Evolutionary conservation across 192 early-diverging fungal genomes (phyloP).

Genomic region (Entomortierella lignicola): DNA sequence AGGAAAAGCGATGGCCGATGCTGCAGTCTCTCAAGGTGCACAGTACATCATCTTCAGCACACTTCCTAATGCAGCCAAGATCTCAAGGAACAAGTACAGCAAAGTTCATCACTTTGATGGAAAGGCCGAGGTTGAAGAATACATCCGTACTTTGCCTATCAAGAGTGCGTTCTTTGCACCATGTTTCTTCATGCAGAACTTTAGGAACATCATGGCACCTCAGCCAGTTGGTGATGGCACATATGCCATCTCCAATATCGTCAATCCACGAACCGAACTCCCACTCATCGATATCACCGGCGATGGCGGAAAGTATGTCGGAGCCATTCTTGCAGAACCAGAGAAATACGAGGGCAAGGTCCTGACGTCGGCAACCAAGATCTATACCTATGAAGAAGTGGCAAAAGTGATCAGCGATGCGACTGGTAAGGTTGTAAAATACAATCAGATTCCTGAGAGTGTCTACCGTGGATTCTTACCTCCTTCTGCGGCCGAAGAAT

Average conservation of each 20-base stretch:
- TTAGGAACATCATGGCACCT: background rate
- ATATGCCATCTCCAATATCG: constrained; percentile 9
- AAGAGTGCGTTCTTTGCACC: constrained; percentile 29
- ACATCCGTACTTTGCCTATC: constrained; percentile 21
- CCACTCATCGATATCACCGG: background rate
- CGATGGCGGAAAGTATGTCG: constrained; percentile 19
- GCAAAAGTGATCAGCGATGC: no score
- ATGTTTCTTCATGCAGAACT: constrained; percentile 21
- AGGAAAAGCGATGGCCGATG: constrained; percentile 16
- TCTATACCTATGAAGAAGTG: no score
- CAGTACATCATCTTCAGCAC: constrained; percentile 31
- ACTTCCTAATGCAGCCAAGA: background rate
- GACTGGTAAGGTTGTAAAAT: no score
- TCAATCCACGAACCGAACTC: background rate
- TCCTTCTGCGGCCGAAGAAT: no score
- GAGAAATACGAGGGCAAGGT: no score
- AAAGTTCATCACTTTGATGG: background rate
- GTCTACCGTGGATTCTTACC: no score
- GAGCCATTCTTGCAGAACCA: constrained; percentile 28
- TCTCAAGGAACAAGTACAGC: background rate
- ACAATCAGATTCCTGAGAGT: no score
- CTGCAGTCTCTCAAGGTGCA: constrained; percentile 9
- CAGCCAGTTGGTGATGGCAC: constrained; percentile 17
- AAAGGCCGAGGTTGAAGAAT: background rate
- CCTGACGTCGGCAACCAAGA: no score